These are phyloP conservation scores for Glycyrrhiza uralensis DNA, from an alignment of 306 rosid genomes.

Conservation along the genomic window DNA sequence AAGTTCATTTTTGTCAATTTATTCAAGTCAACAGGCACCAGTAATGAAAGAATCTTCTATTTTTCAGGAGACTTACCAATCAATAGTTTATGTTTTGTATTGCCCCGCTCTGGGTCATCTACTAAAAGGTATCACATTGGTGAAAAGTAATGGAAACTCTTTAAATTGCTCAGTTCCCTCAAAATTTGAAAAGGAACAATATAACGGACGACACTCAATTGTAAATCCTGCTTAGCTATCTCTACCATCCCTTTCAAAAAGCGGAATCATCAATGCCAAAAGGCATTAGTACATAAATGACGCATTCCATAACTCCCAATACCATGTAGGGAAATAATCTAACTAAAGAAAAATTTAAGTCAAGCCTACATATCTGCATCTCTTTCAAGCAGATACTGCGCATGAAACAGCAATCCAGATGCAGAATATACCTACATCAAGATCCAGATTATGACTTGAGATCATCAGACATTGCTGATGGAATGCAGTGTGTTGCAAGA, in stretches of 20 bases:
- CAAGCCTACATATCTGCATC: conserved; percentile 29
- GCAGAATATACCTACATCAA: background rate
- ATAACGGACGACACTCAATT: background rate
- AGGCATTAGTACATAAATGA: conserved; percentile 19
- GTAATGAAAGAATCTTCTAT: background rate
- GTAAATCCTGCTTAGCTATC: conserved; percentile 35
- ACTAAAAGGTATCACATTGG: background rate
- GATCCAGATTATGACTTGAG: conserved; percentile 55
- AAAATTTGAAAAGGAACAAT: background rate
- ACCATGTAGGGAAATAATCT: conserved; percentile 12
- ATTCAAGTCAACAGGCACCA: background rate
- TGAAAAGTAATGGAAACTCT: conserved; percentile 10
- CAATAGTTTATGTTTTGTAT: background rate
- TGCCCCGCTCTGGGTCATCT: background rate
- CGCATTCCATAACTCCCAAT: conserved; percentile 5
- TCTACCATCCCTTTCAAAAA: conserved; percentile 22
- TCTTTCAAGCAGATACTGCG: conserved; percentile 5
- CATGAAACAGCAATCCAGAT: conserved; percentile 15
- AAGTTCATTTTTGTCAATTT: background rate
- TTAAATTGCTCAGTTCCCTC: conserved; percentile 16
- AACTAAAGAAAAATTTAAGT: conserved; percentile 22
- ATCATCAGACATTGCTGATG: conserved; percentile 89
- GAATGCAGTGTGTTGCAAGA: conserved; percentile 85
- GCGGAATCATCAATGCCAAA: background rate
- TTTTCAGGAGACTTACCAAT: background rate